Base-by-base conservation (phyloP, 345 rosid species). In the Passiflora organensis region DNA sequence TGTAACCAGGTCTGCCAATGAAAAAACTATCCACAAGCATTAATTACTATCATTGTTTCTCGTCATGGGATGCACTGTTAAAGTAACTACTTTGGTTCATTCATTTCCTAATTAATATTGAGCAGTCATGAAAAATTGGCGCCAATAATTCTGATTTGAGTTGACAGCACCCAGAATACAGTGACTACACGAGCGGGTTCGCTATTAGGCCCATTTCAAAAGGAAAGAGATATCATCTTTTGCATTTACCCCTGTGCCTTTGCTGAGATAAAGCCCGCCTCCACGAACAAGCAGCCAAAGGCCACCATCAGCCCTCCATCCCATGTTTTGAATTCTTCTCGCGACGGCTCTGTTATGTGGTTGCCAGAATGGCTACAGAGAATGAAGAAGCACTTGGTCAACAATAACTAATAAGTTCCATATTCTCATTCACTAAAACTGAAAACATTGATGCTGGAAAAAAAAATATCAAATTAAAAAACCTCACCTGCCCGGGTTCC, bases 211-310 rank as follows among this genome's bases (percentile, higher is more conserved):
- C 34, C 32, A n/a, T 9, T 1, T 18, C n/a, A 37, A 12, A 38
- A 59, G 48, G 16, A 56, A 65, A 32, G 32, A 49, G 46, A 25
- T 12, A n/a, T 28, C 17, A 18, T 17, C 32, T 52, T 1, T 11
- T 59, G 55, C 42, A 74, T 81, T 78, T 68, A 91, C 96, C 69
- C 95, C 96, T 15, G 84, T 83, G 70, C 96, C 98, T 78, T 85
- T 85, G 80, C 98, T 91, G 51, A 88, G 93, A 75, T 78, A 91
- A 69, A 91, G 98, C 48, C 98, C 96, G 24, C 96, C 98, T 44
- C 98, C 98, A 41, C 96, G 95, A 57, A 82, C 93, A 66, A 91
- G 96, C 73, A 91, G 95, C 98, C 98, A 91, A 70, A 91, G 95
- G 44, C 96, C 96, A 58, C 96, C 98, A 79, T 91, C 96, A 48